phyloP scores from a whole-genome alignment of 1,139 yeast species.

The Lodderomyces orthopsilosis region DNA sequence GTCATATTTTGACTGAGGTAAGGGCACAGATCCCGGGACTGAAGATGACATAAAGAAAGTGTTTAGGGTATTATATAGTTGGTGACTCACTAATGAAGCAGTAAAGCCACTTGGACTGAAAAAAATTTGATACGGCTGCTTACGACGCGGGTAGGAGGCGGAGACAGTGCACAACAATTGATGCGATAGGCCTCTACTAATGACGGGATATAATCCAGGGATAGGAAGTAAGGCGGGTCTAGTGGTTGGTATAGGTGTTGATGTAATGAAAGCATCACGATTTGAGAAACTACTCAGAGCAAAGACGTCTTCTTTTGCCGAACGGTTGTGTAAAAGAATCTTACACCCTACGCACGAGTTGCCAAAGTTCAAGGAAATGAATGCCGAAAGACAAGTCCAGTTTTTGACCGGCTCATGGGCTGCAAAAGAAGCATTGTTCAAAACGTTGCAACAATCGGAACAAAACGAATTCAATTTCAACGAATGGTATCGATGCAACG shows the following conservation, averaged over 20 bases:
- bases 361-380: conserved; percentile 29
- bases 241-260: conserved; percentile 60
- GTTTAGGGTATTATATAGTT: not conserved
- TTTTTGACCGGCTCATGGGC: conserved; percentile 69
- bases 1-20: conserved; percentile 80
- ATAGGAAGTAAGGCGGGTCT: conserved; percentile 14
- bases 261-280: conserved; percentile 51
- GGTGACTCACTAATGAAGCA: not conserved
- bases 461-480: conserved; percentile 56
- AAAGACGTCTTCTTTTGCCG: conserved; percentile 25
- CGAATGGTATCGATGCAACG: conserved; percentile 56
- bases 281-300: conserved; percentile 41
- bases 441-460: conserved; percentile 48
- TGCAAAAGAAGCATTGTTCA: conserved; percentile 71
- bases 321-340: conserved; percentile 46
- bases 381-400: conserved; percentile 13
- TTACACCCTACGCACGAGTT: conserved; percentile 50
- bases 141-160: not conserved
- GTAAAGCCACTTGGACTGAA: not conserved
- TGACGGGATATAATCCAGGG: not conserved
- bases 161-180: not conserved
- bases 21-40: conserved; percentile 71
- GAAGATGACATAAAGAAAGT: conserved; percentile 73
- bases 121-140: not conserved
- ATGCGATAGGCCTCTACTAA: not conserved